Evolutionary conservation across 2,329 filamentous ascomycete species (phyloP).

Genomic region (Onygena corvina): DNA sequence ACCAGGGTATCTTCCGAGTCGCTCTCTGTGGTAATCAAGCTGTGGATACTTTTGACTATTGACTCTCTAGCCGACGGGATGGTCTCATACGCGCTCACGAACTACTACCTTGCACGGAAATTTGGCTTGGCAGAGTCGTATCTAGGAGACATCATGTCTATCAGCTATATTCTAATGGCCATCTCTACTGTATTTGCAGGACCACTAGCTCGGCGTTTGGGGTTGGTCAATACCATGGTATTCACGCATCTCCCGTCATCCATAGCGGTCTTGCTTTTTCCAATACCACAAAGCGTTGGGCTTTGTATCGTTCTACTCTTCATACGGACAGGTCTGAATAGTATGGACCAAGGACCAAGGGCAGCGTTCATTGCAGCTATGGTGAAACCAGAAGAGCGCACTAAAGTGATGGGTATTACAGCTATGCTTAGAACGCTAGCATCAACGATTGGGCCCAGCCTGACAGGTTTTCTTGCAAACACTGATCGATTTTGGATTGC

Average conservation of each 20-base stretch:
- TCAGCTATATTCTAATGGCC: not conserved
- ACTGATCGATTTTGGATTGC: conserved; percentile 2
- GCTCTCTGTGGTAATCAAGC: not conserved
- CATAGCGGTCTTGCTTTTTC: not conserved
- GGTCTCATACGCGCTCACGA: not conserved
- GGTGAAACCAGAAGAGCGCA: not conserved
- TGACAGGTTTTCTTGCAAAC: not conserved
- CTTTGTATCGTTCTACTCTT: not conserved
- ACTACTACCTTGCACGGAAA: not conserved
- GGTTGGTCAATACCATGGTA: not conserved
- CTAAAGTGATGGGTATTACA: not conserved
- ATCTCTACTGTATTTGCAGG: not conserved
- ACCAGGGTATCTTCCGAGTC: not conserved
- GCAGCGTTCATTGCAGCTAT: not conserved
- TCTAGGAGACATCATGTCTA: conserved; percentile 1
- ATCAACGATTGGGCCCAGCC: not conserved
- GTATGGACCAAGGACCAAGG: not conserved
- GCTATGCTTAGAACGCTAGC: not conserved
- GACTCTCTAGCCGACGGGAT: not conserved
- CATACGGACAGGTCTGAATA: not conserved
- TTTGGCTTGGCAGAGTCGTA: not conserved
- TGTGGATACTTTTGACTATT: not conserved
- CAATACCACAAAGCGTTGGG: not conserved
- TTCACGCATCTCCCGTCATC: conserved; percentile 1
- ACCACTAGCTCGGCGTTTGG: not conserved